Evolutionary conservation across 352 stramenopile genomes (phyloP).

Genomic region (Plasmopara viticola): DNA sequence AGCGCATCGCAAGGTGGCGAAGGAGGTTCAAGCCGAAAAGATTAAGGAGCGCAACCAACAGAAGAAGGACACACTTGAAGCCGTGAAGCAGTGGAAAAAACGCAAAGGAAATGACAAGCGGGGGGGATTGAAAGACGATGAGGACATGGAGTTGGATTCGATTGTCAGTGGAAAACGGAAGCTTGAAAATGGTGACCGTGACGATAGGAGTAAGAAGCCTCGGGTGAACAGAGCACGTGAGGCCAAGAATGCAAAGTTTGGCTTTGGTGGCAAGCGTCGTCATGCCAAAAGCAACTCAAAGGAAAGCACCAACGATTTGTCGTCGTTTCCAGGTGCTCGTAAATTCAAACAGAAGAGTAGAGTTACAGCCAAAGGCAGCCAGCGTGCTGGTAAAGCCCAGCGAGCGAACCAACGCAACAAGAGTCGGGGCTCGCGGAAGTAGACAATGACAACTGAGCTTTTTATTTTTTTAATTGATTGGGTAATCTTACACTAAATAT

Average conservation of each 20-base stretch:
- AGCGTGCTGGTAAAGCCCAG: slow-evolving; percentile 54
- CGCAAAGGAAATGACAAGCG: slow-evolving; percentile 69
- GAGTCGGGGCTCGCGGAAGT: slow-evolving; percentile 15
- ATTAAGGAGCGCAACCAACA: slow-evolving; percentile 72
- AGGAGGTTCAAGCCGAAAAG: slow-evolving; percentile 90
- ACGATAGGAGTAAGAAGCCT: slow-evolving; percentile 56
- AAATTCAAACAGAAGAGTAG: slow-evolving; percentile 39
- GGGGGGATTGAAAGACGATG: slow-evolving; percentile 44
- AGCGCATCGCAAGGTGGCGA: slow-evolving; percentile 94
- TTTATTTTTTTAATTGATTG: not conserved
- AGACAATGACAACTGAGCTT: not conserved
- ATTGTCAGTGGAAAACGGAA: slow-evolving; percentile 60
- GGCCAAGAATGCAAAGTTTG: slow-evolving; percentile 77
- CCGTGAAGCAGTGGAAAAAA: slow-evolving; percentile 88
- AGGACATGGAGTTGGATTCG: slow-evolving; percentile 57
- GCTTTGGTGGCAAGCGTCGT: slow-evolving; percentile 76
- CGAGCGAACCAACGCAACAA: slow-evolving; percentile 47
- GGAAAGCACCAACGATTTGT: slow-evolving; percentile 78
- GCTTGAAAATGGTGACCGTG: slow-evolving; percentile 39
- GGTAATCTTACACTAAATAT: not conserved
- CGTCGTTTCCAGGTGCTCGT: slow-evolving; percentile 45
- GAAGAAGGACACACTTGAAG: slow-evolving; percentile 86
- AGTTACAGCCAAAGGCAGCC: slow-evolving; percentile 35
- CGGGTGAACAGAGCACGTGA: slow-evolving; percentile 64
- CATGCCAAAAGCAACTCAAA: slow-evolving; percentile 75